These are phyloP conservation scores for Platanus orientalis DNA, from an alignment of 164 flowering plant genomes.

Conservation along the genomic window DNA sequence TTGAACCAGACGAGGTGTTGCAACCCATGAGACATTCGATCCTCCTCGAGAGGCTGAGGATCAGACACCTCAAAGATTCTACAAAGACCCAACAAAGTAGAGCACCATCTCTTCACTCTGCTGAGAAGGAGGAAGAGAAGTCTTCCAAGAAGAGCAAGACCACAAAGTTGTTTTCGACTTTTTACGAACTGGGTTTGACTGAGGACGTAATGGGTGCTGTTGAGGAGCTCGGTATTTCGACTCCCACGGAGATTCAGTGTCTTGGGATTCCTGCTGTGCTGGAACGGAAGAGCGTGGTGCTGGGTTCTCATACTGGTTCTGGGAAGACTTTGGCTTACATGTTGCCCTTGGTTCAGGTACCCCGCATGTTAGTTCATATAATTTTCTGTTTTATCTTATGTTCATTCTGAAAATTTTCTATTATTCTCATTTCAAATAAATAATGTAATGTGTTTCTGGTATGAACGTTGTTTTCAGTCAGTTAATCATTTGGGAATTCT, in stretches of 20 bases:
- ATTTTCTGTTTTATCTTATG: not conserved
- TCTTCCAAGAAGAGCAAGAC: slow-evolving; percentile 19
- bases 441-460: no score
- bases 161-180: slow-evolving; percentile 32
- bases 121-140: slow-evolving; percentile 13
- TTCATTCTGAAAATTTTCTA: not conserved
- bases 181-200: slow-evolving; percentile 73
- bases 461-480: not conserved
- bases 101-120: slow-evolving; percentile 2
- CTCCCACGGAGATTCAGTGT: slow-evolving; percentile 91
- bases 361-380: not conserved
- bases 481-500: not conserved
- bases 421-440: not conserved
- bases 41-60: slow-evolving; percentile 67
- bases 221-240: slow-evolving; percentile 68
- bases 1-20: slow-evolving; percentile 21
- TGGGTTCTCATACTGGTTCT: slow-evolving; percentile 98
- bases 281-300: slow-evolving; percentile 75
- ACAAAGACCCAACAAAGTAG: slow-evolving; percentile 24
- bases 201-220: slow-evolving; percentile 84
- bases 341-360: slow-evolving; percentile 94
- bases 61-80: slow-evolving; percentile 68
- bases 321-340: slow-evolving; percentile 94
- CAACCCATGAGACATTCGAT: slow-evolving; percentile 60
- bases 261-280: slow-evolving; percentile 80